Evolutionary conservation across 257 asterid genomes (phyloP).

Genomic region (Oldenlandia corymbosa): DNA sequence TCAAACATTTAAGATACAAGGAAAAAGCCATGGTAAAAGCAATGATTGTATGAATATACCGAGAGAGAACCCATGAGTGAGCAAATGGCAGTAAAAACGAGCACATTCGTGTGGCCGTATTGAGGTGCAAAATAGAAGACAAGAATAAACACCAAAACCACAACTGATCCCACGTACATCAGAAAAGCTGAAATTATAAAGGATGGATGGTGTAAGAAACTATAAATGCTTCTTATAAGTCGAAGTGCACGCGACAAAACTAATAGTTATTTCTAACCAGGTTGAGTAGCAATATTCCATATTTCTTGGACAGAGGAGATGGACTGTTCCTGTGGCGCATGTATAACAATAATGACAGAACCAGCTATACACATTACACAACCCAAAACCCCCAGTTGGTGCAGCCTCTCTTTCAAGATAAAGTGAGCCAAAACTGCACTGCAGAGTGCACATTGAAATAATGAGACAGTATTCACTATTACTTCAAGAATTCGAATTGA

Average conservation of each 20-base stretch:
- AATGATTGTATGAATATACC: slow-evolving; percentile 30
- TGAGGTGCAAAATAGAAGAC: slow-evolving; percentile 71
- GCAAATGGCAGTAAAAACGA: slow-evolving; percentile 77
- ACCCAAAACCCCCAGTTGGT: slow-evolving; percentile 66
- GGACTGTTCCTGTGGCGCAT: slow-evolving; percentile 72
- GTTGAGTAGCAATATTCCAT: slow-evolving; percentile 80
- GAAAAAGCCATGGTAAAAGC: not conserved
- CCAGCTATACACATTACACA: slow-evolving; percentile 81
- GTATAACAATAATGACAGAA: slow-evolving; percentile 64
- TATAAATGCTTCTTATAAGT: not conserved
- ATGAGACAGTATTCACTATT: not conserved
- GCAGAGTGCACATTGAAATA: slow-evolving; percentile 16
- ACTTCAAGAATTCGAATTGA: slow-evolving; percentile 5
- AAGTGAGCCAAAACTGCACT: slow-evolving; percentile 81
- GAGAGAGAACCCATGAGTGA: slow-evolving; percentile 93
- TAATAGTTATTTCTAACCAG: slow-evolving; percentile 32
- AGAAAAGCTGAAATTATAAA: slow-evolving; percentile 54
- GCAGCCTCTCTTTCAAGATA: slow-evolving; percentile 69
- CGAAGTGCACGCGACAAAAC: not conserved
- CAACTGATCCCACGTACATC: slow-evolving; percentile 73
- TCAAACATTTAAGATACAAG: slow-evolving; percentile 4
- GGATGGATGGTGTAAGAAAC: slow-evolving; percentile 23
- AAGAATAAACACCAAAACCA: slow-evolving; percentile 70
- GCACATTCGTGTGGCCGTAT: slow-evolving; percentile 67
- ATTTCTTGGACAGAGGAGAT: slow-evolving; percentile 71